phyloP scores from a whole-genome alignment of 306 rosid genomes.

The Lablab purpureus region DNA sequence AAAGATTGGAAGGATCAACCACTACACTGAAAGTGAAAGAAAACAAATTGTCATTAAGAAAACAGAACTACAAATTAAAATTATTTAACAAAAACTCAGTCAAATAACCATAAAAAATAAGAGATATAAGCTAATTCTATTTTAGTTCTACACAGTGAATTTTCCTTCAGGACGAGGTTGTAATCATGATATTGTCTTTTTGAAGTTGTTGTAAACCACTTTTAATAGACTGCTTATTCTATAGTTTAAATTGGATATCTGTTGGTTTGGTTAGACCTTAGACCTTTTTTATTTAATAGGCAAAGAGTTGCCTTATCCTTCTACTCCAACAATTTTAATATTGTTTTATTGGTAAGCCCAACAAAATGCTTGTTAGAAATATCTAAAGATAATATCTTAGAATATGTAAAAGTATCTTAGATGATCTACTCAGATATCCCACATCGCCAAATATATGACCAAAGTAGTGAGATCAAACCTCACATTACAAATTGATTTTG shows the following conservation, averaged over 20 bases:
- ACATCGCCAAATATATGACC: too few species aligned
- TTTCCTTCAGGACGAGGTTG: slow-evolving; percentile 10
- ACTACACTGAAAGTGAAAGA: slow-evolving; percentile 66
- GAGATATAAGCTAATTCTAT: neutral
- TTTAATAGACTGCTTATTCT: neutral
- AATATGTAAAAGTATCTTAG: too few species aligned
- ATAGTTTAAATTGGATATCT: slow-evolving; percentile 2
- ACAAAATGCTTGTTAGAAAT: neutral
- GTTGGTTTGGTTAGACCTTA: neutral
- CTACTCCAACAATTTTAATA: neutral
- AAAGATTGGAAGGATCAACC: slow-evolving; percentile 84
- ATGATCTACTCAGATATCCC: too few species aligned
- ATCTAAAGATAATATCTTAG: too few species aligned
- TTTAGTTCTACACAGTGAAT: neutral
- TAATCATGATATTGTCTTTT: slow-evolving; percentile 8
- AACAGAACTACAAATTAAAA: slow-evolving; percentile 32
- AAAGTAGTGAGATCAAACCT: too few species aligned
- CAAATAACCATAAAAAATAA: slow-evolving; percentile 18
- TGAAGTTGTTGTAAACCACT: slow-evolving; percentile 23
- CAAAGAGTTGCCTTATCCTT: neutral
- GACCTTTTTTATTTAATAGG: neutral
- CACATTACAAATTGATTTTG: too few species aligned
- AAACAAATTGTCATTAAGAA: slow-evolving; percentile 31
- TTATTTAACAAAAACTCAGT: slow-evolving; percentile 20
- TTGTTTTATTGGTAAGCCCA: neutral